Percentiles rank a stretch among this genome's conserved stretches.
phyloP scores from a whole-genome alignment of 2,329 filamentous ascomycete species.

The Pseudogymnoascus sp. region DNA sequence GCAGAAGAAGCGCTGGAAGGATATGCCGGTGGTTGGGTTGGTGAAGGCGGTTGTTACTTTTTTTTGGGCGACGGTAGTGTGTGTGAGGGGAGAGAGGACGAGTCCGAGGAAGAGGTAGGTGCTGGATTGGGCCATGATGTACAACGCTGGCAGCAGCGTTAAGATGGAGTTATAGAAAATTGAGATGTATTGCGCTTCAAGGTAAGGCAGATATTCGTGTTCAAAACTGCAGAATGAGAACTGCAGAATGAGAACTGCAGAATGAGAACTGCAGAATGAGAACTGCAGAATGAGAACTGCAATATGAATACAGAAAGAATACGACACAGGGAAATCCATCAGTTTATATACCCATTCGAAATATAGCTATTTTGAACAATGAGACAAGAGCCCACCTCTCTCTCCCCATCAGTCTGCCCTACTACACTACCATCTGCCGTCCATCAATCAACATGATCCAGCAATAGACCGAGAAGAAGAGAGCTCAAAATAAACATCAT shows the following conservation, averaged over 20 bases:
- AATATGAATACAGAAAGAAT: background rate
- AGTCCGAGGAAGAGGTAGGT: background rate
- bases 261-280: background rate
- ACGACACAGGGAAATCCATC: background rate
- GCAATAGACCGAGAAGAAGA: background rate
- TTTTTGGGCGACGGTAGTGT: background rate
- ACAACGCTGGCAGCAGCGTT: background rate
- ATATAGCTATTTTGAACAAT: background rate
- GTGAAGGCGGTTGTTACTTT: conserved; percentile 21
- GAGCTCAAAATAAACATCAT: background rate
- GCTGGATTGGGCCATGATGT: background rate
- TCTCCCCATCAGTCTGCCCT: too few species aligned
- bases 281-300: background rate
- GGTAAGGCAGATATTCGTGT: background rate
- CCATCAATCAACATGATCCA: background rate
- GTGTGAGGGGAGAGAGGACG: background rate
- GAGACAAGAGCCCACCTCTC: background rate
- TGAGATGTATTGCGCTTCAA: background rate
- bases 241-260: background rate
- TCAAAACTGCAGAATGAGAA: background rate
- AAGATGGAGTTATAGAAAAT: too few species aligned
- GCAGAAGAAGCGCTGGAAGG: conserved; percentile 33
- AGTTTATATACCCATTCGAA: background rate
- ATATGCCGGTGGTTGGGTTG: conserved; percentile 29
- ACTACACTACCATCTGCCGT: background rate